Percentiles rank a stretch among this genome's conserved stretches.
Conservation (phyloP, 805 yeast species). For the Nakazawaea pomicola region DNA sequence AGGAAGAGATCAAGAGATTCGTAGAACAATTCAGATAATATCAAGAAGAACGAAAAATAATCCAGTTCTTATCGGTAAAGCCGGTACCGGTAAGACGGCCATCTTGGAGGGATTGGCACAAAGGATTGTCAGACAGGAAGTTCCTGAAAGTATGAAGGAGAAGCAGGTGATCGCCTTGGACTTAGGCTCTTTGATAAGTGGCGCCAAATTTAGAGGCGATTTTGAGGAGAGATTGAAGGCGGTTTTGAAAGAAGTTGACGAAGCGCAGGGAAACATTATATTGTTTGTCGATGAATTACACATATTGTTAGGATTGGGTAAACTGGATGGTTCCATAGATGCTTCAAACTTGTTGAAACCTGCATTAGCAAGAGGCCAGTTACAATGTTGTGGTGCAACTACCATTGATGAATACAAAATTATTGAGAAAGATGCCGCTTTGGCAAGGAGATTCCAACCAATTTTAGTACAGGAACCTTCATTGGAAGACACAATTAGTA, state of each 20-base stretch:
- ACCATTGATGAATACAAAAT: slow-evolving; percentile 92
- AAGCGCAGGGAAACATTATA: slow-evolving; percentile 68
- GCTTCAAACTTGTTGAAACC: slow-evolving; percentile 93
- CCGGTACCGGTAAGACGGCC: slow-evolving; percentile 98
- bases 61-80: slow-evolving; percentile 92
- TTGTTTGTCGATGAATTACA: slow-evolving; percentile 91
- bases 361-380: slow-evolving; percentile 84
- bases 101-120: slow-evolving; percentile 96
- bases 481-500: slow-evolving; percentile 87
- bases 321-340: slow-evolving; percentile 92
- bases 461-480: slow-evolving; percentile 83
- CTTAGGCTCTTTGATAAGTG: slow-evolving; percentile 84
- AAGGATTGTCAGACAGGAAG: slow-evolving; percentile 85
- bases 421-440: slow-evolving; percentile 94
- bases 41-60: slow-evolving; percentile 93
- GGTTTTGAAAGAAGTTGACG: slow-evolving; percentile 80
- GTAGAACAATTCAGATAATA: slow-evolving; percentile 86
- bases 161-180: slow-evolving; percentile 82
- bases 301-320: slow-evolving; percentile 83
- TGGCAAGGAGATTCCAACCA: slow-evolving; percentile 91
- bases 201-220: slow-evolving; percentile 95
- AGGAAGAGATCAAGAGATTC: slow-evolving; percentile 93
- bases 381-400: slow-evolving; percentile 95
- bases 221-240: slow-evolving; percentile 85
- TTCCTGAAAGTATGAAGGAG: slow-evolving; percentile 88